Evolutionary conservation across 192 early-diverging fungal species (phyloP).

Genomic region (Coemansia sp.): DNA sequence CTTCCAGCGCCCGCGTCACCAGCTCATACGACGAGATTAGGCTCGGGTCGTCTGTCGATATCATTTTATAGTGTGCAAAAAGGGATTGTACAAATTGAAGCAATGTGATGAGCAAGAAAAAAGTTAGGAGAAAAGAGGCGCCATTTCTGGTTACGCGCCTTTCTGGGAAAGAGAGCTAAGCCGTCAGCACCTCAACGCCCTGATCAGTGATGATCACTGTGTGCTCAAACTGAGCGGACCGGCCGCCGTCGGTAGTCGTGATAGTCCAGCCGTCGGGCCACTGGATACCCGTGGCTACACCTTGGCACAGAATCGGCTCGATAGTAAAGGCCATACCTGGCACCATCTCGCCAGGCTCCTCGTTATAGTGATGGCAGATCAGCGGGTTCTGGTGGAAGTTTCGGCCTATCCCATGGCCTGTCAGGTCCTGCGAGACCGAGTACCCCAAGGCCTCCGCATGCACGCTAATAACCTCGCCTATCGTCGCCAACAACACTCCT

Average conservation of each 20-base stretch:
- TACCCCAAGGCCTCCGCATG: slow-evolving; percentile 52
- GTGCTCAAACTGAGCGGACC: slow-evolving; percentile 88
- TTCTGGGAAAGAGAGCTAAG: slow-evolving; percentile 8
- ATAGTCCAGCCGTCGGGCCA: slow-evolving; percentile 92
- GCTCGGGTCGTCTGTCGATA: slow-evolving; percentile 18
- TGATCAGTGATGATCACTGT: slow-evolving; percentile 65
- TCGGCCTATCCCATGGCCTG: slow-evolving; percentile 85
- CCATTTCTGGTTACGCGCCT: neutral
- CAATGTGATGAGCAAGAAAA: neutral
- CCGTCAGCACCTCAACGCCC: slow-evolving; percentile 70
- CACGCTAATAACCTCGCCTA: slow-evolving; percentile 65
- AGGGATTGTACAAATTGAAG: neutral
- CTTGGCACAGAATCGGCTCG: slow-evolving; percentile 85
- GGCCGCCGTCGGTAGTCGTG: slow-evolving; percentile 70
- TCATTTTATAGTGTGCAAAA: slow-evolving; percentile 6
- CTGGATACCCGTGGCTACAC: slow-evolving; percentile 60
- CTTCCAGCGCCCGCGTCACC: slow-evolving; percentile 41
- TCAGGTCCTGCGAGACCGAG: slow-evolving; percentile 67
- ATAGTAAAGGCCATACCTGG: slow-evolving; percentile 86
- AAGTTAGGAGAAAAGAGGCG: neutral
- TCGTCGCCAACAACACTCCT: slow-evolving; percentile 63
- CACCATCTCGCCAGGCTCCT: slow-evolving; percentile 67
- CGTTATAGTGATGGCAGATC: slow-evolving; percentile 76
- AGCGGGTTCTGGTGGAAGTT: slow-evolving; percentile 81
- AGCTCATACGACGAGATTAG: slow-evolving; percentile 50